Base-by-base conservation (phyloP, 2,329 filamentous ascomycete genomes). In the Diaporthe velutina region DNA sequence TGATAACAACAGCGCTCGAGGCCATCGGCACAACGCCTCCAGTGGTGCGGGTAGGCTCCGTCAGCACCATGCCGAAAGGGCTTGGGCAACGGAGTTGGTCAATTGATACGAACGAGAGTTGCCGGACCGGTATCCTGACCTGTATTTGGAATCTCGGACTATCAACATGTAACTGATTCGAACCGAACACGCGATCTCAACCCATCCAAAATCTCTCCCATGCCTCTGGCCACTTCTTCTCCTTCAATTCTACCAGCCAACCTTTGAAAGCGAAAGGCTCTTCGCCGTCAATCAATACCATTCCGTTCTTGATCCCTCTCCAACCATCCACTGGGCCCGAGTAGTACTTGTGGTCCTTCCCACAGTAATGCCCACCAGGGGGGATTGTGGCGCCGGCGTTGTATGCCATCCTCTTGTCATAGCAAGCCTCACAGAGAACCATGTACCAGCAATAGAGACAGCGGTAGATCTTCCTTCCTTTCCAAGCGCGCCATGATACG, bases 161-260 rank as follows among this genome's bases (percentile, higher is more conserved):
- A 22, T 48, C 19, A 48, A 15, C 12, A 42, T 17, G 13, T 42
- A 2, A 42, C 2, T 42, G 19, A n/a, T n/a, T n/a, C n/a, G n/a
- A 22, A 48, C 22, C 19, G 7, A 22, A 17, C 17, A 22, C 17
- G 25, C n/a, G 2, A 45, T 12, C 15, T 45, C 40, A 64, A 33
- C 42, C 40, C 40, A 64, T 64, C 60, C 60, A 64, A 33, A 64
- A 64, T 3, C 28, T 64, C 2, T 64, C 40, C 60, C 60, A 64
- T 5, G 60, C 60, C 40, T 45, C n/a, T 22, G 13, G 60, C 60
- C 60, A 64, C 25, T 45, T 45, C 60, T 64, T 64, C 25, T 64
- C 60, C 60, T 64, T 64, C 15, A 64, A 9, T 22, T 33, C 60
- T 4, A 3, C 10, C 17, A 64, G 60, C 60, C 60, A 64, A 19